phyloP scores from a whole-genome alignment of 345 rosid genomes.

The Combretum micranthum region DNA sequence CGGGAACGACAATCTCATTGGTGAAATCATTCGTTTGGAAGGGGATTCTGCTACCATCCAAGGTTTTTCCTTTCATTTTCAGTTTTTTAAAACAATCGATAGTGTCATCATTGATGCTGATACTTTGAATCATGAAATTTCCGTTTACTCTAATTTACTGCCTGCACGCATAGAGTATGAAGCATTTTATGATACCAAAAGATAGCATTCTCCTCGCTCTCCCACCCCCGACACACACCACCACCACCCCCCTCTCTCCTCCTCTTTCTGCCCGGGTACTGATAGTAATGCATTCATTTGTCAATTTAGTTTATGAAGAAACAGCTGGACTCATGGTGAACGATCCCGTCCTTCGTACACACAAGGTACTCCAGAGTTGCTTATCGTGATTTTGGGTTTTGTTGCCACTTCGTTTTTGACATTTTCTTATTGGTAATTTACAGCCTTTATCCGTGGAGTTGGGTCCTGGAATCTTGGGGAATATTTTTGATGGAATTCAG shows the following conservation, averaged over 20 bases:
- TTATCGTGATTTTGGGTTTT: not conserved
- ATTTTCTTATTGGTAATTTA: constrained; percentile 18
- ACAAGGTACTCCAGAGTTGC: constrained; percentile 42
- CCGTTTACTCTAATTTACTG: not conserved
- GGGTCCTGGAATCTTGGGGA: constrained; percentile 98
- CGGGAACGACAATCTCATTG: constrained; percentile 90
- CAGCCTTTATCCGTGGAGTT: constrained; percentile 98
- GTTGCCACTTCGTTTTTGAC: constrained; percentile 10
- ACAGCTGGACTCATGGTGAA: constrained; percentile 93
- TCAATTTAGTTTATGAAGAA: constrained; percentile 78
- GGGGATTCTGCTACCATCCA: constrained; percentile 99
- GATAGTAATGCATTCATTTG: not conserved
- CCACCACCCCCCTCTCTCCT: not conserved
- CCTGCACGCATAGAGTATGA: not conserved
- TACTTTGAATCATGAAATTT: not conserved
- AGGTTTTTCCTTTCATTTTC: constrained; percentile 39
- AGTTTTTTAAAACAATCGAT: not conserved
- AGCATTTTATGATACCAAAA: not conserved
- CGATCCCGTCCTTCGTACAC: constrained; percentile 90
- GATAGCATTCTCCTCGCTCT: not conserved
- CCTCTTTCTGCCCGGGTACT: not conserved
- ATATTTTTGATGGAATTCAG: constrained; percentile 99
- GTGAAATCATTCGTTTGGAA: constrained; percentile 96
- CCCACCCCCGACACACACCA: no score
- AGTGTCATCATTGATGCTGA: not conserved